These are phyloP conservation scores for Termitomyces sp. DNA, from an alignment of 768 basidiomycete genomes.

Conservation along the genomic window DNA sequence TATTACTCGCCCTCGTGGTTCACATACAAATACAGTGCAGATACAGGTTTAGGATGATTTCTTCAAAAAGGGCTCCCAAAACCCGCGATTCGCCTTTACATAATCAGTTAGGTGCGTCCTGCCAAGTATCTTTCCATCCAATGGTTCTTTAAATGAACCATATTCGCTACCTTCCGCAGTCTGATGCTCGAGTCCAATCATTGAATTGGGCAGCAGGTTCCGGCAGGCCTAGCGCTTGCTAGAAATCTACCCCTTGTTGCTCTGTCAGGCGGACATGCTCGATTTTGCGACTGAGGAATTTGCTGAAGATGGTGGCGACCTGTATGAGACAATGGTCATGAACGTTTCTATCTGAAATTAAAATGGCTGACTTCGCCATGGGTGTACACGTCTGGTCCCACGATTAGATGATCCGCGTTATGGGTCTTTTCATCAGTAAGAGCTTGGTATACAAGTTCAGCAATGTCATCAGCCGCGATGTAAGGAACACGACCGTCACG, in stretches of 20 bases:
- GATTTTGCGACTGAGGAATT: background rate
- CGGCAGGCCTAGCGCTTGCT: background rate
- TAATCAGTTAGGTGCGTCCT: background rate
- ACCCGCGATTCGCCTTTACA: background rate
- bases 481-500: conserved; percentile 27
- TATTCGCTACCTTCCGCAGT: conserved; percentile 1
- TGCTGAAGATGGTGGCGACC: background rate
- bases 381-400: conserved; percentile 19
- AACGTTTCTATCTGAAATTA: background rate
- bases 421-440: conserved; percentile 22
- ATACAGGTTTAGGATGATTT: too few species aligned
- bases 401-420: conserved; percentile 17
- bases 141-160: background rate
- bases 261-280: background rate
- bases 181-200: background rate
- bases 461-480: conserved; percentile 31
- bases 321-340: background rate
- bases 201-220: background rate
- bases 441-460: conserved; percentile 25
- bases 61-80: background rate
- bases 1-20: too few species aligned
- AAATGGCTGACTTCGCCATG: conserved; percentile 26
- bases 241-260: background rate
- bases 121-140: background rate
- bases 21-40: background rate